These are phyloP conservation scores for Pleurotus salmoneostramineus DNA, from an alignment of 768 basidiomycete species.

Conservation along the genomic window DNA sequence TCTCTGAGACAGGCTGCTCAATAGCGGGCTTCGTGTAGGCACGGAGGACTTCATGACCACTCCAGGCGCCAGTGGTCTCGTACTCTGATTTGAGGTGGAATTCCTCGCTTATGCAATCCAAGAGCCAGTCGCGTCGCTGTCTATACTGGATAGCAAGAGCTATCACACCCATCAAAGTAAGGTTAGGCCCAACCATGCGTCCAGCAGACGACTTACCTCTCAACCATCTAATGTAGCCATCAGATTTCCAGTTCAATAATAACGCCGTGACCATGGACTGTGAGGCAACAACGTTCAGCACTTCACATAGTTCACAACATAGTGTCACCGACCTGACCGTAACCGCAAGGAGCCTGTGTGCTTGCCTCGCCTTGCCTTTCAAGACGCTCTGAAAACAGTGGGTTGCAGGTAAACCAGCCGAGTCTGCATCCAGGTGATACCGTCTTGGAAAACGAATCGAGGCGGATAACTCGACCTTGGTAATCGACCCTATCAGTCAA, in stretches of 20 bases:
- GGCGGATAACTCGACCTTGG: constrained; percentile 78
- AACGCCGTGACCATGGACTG: constrained; percentile 57
- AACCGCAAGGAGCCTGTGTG: constrained; percentile 70
- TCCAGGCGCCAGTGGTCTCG: constrained; percentile 22
- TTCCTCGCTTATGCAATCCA: constrained; percentile 60
- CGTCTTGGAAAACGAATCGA: constrained; percentile 83
- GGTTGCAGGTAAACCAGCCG: constrained; percentile 79
- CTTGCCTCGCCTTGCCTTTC: constrained; percentile 68
- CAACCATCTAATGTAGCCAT: constrained; percentile 78
- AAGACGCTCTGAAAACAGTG: constrained; percentile 71
- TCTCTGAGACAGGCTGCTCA: constrained; percentile 29
- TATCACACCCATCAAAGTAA: constrained; percentile 14
- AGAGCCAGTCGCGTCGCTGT: constrained; percentile 54
- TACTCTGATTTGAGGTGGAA: constrained; percentile 51
- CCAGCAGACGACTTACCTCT: constrained; percentile 39
- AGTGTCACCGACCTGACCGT: constrained; percentile 48
- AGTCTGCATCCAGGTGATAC: constrained; percentile 75
- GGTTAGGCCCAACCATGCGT: neutral
- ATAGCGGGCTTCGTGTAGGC: constrained; percentile 33
- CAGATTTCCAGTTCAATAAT: constrained; percentile 60
- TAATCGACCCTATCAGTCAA: constrained; percentile 50
- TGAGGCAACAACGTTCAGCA: constrained; percentile 7
- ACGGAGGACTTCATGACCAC: constrained; percentile 39
- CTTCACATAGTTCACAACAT: neutral
- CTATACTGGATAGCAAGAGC: constrained; percentile 55